phyloP scores from a whole-genome alignment of 1,284 basidiomycete species.

The Irpex rosettiformis region DNA sequence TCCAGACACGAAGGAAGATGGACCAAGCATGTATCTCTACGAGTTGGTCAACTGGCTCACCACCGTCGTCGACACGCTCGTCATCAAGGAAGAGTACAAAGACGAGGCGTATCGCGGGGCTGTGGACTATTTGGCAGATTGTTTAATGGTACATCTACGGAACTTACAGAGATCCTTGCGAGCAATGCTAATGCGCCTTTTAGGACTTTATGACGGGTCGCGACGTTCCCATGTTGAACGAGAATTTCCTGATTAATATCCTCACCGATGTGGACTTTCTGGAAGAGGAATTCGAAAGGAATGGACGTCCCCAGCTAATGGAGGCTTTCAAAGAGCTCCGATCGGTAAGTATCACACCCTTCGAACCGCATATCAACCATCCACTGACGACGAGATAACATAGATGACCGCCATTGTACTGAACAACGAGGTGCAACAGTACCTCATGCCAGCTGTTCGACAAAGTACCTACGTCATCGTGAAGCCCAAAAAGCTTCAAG shows the following conservation, averaged over 20 bases:
- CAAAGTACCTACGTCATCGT: conserved; percentile 71
- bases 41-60: conserved; percentile 96
- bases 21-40: conserved; percentile 90
- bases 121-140: conserved; percentile 80
- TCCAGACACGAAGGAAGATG: conserved; percentile 59
- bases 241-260: conserved; percentile 83
- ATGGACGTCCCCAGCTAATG: conserved; percentile 67
- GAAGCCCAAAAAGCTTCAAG: conserved; percentile 71
- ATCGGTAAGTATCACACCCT: conserved; percentile 52
- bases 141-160: conserved; percentile 67
- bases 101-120: conserved; percentile 87
- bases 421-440: conserved; percentile 73
- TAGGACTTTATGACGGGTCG: conserved; percentile 79
- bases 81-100: conserved; percentile 83
- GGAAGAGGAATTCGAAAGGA: conserved; percentile 75
- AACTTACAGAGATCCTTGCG: not conserved
- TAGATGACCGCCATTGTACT: conserved; percentile 81
- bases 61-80: conserved; percentile 92
- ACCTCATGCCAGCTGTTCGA: conserved; percentile 71
- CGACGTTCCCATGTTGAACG: conserved; percentile 81
- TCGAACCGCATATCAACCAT: not conserved
- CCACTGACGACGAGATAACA: not conserved
- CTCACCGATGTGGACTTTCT: conserved; percentile 83
- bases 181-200: conserved; percentile 11
- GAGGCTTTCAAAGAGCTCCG: conserved; percentile 82